These are phyloP conservation scores for Pythium chondricola DNA, from an alignment of 352 stramenopile species.

Conservation along the genomic window DNA sequence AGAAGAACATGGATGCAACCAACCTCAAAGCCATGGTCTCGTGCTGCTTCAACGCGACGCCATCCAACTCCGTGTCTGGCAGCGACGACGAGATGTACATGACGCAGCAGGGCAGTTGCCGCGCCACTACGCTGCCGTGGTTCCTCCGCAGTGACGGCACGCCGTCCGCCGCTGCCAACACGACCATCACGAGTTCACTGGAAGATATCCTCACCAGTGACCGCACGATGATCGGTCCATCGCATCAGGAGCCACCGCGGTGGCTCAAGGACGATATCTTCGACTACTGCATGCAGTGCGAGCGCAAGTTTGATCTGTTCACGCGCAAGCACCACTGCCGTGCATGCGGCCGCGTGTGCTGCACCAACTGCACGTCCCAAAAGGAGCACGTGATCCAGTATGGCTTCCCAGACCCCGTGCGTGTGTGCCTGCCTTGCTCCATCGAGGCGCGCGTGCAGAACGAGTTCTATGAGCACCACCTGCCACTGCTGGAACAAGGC, in stretches of 20 bases:
- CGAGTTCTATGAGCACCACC: conserved; percentile 51
- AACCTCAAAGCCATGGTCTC: conserved; percentile 39
- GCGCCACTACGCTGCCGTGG: conserved; percentile 17
- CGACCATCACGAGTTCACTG: neutral
- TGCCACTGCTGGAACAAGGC: conserved; percentile 54
- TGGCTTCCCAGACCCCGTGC: conserved; percentile 51
- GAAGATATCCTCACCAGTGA: conserved; percentile 13
- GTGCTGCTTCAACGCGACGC: conserved; percentile 53
- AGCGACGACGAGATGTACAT: conserved; percentile 37
- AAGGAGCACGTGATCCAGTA: conserved; percentile 62
- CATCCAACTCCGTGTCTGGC: conserved; percentile 11
- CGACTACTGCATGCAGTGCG: conserved; percentile 43
- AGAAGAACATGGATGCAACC: conserved; percentile 1
- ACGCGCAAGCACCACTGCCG: conserved; percentile 68
- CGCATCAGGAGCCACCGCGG: conserved; percentile 35
- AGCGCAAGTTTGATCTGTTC: conserved; percentile 47
- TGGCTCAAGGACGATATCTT: conserved; percentile 58
- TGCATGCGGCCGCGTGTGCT: conserved; percentile 55
- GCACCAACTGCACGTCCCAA: conserved; percentile 33
- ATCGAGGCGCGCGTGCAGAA: conserved; percentile 44
- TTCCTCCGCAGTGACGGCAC: conserved; percentile 8
- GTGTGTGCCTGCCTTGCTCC: conserved; percentile 41
- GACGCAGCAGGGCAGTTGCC: too few species aligned
- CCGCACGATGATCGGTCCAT: conserved; percentile 11
- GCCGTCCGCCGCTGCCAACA: neutral